Percentiles rank a stretch among this genome's conserved stretches.
Conservation (phyloP, 225 moss, liverwort and hornwort species). For the Lunularia cruciata region DNA sequence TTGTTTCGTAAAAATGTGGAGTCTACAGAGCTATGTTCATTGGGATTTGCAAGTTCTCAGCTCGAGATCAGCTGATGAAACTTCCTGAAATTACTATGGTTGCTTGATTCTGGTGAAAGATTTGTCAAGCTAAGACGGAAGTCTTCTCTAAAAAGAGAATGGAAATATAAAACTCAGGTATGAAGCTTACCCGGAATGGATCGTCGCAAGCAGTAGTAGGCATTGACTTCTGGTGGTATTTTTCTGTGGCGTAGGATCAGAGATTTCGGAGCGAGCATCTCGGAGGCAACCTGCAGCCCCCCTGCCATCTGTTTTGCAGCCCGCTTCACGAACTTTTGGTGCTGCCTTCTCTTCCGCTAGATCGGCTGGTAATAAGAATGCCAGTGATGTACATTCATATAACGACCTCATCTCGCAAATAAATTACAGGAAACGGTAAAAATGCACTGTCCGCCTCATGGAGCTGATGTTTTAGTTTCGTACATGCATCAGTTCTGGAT, state of each 20-base stretch:
- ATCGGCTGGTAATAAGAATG: background rate
- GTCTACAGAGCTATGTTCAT: too few species aligned
- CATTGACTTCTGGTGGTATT: background rate
- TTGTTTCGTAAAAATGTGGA: too few species aligned
- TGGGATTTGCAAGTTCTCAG: too few species aligned
- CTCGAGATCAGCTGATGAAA: too few species aligned
- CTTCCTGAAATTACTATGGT: too few species aligned
- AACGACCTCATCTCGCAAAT: constrained; percentile 27
- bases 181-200: too few species aligned
- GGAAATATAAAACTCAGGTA: too few species aligned
- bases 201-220: background rate
- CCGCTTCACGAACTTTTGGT: constrained; percentile 17
- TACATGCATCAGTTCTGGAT: background rate
- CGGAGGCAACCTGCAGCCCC: background rate
- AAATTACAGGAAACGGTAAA: constrained; percentile 30
- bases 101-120: too few species aligned
- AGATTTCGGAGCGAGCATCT: background rate
- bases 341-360: constrained; percentile 18
- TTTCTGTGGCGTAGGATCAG: constrained; percentile 19
- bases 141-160: too few species aligned
- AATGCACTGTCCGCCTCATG: background rate
- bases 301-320: constrained; percentile 9
- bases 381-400: constrained; percentile 29
- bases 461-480: background rate
- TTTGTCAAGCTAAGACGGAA: too few species aligned